phyloP scores from a whole-genome alignment of 306 rosid species.

The Medicago truncatula region MtrunA17r5.0-ANR NC_053046.1:34184001-34184500 shows the following conservation, averaged over 20 bases:
- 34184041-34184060: constrained; percentile 71
- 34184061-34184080: constrained; percentile 84
- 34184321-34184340: constrained; percentile 69
- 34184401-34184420: not conserved
- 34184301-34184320: constrained; percentile 64
- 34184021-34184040: constrained; percentile 73
- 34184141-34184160: constrained; percentile 68
- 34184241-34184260: constrained; percentile 43
- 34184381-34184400: not conserved
- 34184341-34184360: constrained; percentile 46
- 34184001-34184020: constrained; percentile 25
- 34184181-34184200: constrained; percentile 13
- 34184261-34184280: constrained; percentile 79
- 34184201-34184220: not conserved
- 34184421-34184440: too few relatives aligned
- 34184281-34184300: constrained; percentile 63
- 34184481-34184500: too few relatives aligned
- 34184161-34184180: constrained; percentile 74
- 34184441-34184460: too few relatives aligned
- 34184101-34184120: constrained; percentile 77
- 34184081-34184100: constrained; percentile 94
- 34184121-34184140: constrained; percentile 77
- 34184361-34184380: constrained; percentile 22
- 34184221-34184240: constrained; percentile 40
- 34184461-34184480: too few relatives aligned